Base-by-base conservation (phyloP, 345 rosid species). In the Reutealis trisperma region DNA sequence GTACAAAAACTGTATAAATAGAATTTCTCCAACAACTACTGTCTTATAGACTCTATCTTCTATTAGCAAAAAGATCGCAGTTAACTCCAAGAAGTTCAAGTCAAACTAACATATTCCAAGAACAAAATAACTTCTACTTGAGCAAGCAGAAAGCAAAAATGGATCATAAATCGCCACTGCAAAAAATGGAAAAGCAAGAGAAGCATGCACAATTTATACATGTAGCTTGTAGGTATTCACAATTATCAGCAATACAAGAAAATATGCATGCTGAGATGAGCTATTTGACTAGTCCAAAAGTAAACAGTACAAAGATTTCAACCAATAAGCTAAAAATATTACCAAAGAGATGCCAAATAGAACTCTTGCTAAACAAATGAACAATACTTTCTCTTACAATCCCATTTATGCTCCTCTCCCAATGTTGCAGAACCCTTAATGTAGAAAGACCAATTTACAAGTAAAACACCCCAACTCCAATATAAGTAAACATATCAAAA, bases 231-330 rank as follows among this genome's bases (percentile, higher is more conserved):
- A 63, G 27, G 47, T 54, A 51, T 75, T 30, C 34, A 44, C 74
- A 67, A 24, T 27, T 63, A 19, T 19, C 27, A 8, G 47, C 67
- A 60, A 10, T 60, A 19, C 22, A 59, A 77, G 63, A 71, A 68
- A 45, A 70, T 15, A 67, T 32, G 62, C 52, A 63, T 45, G 70
- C 58, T 71, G 71, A 34, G 64, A 82, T 18, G 55, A 58, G 65
- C 72, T 59, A 24, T 24, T 58, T n/a, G 24, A 32, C 66, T 24
- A 54, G 60, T 74, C 61, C 72, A 70, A 74, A 75, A 44, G 66
- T 47, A 22, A 70, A 55, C 75, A 44, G 41, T 61, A 80, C 75
- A 74, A 79, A 68, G 74, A 64, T 72, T 67, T 78, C 69, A 74
- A 37, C 57, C 10, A 59, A 71, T 68, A 81, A 74, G 60, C 65